A percentile compares a stretch with the other conserved stretches of the same genome.
These are phyloP conservation scores for Pisolithus marmoratus DNA, from an alignment of 768 basidiomycete species.

Conservation along the genomic window DNA sequence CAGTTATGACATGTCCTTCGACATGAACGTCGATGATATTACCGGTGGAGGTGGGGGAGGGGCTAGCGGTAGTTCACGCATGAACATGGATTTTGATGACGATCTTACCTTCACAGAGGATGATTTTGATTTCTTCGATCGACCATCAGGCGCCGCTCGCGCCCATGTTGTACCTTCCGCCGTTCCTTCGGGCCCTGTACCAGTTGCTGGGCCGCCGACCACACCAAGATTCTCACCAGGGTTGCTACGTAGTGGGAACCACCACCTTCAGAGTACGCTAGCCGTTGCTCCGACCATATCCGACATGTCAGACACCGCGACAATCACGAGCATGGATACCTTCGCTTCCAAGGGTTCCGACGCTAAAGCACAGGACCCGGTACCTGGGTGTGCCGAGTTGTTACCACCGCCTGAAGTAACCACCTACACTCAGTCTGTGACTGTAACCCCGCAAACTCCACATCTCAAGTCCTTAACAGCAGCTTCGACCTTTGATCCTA, in stretches of 20 bases:
- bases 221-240: conserved; percentile 31
- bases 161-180: conserved; percentile 12
- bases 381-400: conserved; percentile 33
- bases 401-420: conserved; percentile 49
- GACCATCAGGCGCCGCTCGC: conserved; percentile 34
- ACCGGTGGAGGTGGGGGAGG: conserved; percentile 24
- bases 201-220: conserved; percentile 25
- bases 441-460: conserved; percentile 44
- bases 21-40: conserved; percentile 38
- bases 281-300: conserved; percentile 18
- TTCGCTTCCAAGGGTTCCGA: conserved; percentile 19
- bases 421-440: conserved; percentile 40
- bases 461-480: conserved; percentile 11
- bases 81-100: conserved; percentile 49
- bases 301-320: conserved; percentile 24
- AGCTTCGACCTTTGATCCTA: conserved; percentile 55
- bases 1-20: conserved; percentile 42
- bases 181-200: conserved; percentile 24
- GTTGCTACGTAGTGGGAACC: conserved; percentile 23
- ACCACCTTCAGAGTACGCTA: conserved; percentile 17
- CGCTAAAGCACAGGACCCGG: conserved; percentile 21
- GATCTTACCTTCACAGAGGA: conserved; percentile 68
- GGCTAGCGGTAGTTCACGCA: conserved; percentile 17
- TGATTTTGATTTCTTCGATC: conserved; percentile 85
- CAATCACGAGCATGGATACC: conserved; percentile 15